Percentiles rank a stretch among this genome's conserved stretches.
Evolutionary conservation across 1,284 basidiomycete species (phyloP).

Genomic region (Earliella scabrosa): DNA sequence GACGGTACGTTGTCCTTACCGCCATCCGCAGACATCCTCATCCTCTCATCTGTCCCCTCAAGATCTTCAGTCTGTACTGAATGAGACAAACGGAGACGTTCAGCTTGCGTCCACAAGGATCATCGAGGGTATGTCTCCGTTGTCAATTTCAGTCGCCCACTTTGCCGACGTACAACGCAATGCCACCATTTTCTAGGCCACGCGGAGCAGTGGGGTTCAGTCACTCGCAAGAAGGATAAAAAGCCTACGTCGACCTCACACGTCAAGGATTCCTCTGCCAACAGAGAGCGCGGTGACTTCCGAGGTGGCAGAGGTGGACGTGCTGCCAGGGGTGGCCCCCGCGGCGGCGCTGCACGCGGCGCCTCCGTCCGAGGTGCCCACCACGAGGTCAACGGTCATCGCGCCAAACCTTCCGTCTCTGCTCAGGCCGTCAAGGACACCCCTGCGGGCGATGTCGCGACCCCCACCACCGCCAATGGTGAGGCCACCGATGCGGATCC

Average conservation of each 20-base stretch:
- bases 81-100: constrained; percentile 76
- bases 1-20: constrained; percentile 57
- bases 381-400: constrained; percentile 56
- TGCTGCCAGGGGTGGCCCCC: constrained; percentile 63
- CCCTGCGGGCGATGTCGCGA: constrained; percentile 21
- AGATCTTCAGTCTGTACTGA: constrained; percentile 80
- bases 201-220: constrained; percentile 85
- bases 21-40: constrained; percentile 26
- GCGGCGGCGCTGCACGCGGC: constrained; percentile 58
- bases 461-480: constrained; percentile 22
- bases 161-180: constrained; percentile 12
- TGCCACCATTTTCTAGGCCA: constrained; percentile 52
- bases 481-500: constrained; percentile 16
- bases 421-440: constrained; percentile 26
- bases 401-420: constrained; percentile 30
- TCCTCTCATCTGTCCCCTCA: constrained; percentile 11
- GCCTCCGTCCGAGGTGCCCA: constrained; percentile 59
- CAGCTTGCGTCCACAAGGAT: constrained; percentile 79
- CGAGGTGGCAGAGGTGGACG: constrained; percentile 69
- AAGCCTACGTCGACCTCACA: constrained; percentile 45
- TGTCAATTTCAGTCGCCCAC: constrained; percentile 13
- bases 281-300: constrained; percentile 56
- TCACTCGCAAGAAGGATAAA: constrained; percentile 89
- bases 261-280: constrained; percentile 51
- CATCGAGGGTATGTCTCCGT: constrained; percentile 66